phyloP scores from a whole-genome alignment of 805 yeast genomes.

The Blastobotrys muscicola region DNA sequence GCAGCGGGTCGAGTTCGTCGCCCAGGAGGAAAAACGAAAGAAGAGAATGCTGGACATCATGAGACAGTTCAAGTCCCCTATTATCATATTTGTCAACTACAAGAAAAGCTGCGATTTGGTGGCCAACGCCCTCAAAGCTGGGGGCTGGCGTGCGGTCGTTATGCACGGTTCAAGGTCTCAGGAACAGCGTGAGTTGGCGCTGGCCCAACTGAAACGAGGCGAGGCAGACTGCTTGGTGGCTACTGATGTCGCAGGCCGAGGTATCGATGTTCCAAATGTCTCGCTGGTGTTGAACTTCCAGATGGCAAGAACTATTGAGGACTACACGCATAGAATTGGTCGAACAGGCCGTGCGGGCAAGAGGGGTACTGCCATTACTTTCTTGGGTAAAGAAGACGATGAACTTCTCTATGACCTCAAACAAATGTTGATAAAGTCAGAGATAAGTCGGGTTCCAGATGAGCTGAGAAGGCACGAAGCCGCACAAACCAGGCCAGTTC shows the following conservation, averaged over 20 bases:
- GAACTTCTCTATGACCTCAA: slow-evolving; percentile 42
- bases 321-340: slow-evolving; percentile 87
- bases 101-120: slow-evolving; percentile 65
- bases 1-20: slow-evolving; percentile 53
- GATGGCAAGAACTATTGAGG: slow-evolving; percentile 68
- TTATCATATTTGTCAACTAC: slow-evolving; percentile 75
- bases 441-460: slow-evolving; percentile 32
- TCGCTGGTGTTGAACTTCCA: slow-evolving; percentile 81
- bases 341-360: slow-evolving; percentile 95
- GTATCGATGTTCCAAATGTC: slow-evolving; percentile 84
- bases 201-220: slow-evolving; percentile 48
- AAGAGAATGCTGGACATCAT: slow-evolving; percentile 35
- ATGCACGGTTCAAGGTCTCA: slow-evolving; percentile 87
- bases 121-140: slow-evolving; percentile 38
- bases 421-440: slow-evolving; percentile 37
- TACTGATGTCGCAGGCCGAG: slow-evolving; percentile 94
- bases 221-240: slow-evolving; percentile 63
- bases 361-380: slow-evolving; percentile 66
- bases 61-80: slow-evolving; percentile 35
- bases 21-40: slow-evolving; percentile 39
- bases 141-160: slow-evolving; percentile 42
- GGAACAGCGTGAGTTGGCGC: slow-evolving; percentile 72
- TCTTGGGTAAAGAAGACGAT: slow-evolving; percentile 57
- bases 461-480: slow-evolving; percentile 26
- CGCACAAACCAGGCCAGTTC: slow-evolving; percentile 6